A percentile compares a stretch with the other conserved stretches of the same genome.
Evolutionary conservation across 148 eudicot species (phyloP).

Genomic region (Cornus controversa): DNA sequence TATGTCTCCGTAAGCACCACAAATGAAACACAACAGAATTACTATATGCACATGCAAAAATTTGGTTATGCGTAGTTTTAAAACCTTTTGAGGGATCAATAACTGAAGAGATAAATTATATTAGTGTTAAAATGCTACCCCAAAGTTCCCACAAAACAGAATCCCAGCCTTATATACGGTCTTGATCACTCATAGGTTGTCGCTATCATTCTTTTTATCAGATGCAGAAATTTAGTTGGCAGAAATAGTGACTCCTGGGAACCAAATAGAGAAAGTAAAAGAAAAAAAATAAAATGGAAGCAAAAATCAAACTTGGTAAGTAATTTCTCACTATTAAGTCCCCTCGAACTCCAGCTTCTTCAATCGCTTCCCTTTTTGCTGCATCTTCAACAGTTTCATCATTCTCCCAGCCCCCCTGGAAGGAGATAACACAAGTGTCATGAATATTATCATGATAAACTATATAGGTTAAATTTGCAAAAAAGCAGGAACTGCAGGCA

Average conservation of each 20-base stretch:
- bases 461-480: background rate
- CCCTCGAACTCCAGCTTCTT: slow-evolving; percentile 71
- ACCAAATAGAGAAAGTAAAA: background rate
- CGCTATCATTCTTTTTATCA: background rate
- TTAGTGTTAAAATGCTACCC: background rate
- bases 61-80: background rate
- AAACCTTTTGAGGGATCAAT: background rate
- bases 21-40: background rate
- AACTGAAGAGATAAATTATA: background rate
- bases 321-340: slow-evolving; percentile 39
- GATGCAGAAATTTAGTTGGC: background rate
- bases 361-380: slow-evolving; percentile 59
- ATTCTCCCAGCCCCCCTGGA: slow-evolving; percentile 70
- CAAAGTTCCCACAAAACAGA: background rate
- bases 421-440: background rate
- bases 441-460: background rate
- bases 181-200: background rate
- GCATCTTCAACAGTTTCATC: slow-evolving; percentile 68
- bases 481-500: background rate
- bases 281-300: background rate
- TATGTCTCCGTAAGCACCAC: background rate
- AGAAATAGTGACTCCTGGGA: background rate
- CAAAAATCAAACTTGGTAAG: background rate
- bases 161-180: background rate
- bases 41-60: background rate